Evolutionary conservation across 78 protist species (phyloP), one percentile per base, ranked within the genome.

Genomic region (Bodo saltans): DNA sequence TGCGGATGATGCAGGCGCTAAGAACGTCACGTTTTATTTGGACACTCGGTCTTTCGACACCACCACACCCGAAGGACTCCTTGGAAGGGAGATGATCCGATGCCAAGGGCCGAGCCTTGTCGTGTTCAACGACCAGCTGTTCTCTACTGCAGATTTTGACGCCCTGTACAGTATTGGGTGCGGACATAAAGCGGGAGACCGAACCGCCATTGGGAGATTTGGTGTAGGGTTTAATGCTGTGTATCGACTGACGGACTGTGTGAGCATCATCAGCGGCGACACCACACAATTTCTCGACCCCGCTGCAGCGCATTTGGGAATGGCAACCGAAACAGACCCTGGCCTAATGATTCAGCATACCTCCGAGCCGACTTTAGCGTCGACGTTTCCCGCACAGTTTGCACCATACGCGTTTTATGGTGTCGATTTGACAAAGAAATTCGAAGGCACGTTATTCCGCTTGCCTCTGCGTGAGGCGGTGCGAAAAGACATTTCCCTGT

Each of bases 151-250:
- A 38, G 92, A 91, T 52, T 28, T 79, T 30, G 71, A 75, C 32
- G 17, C 74, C 29, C 70, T 90, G 33, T 69, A 42, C 47, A 3
- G 39, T 40, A 11, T 90, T 28, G 89, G 88, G 0, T 53, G 29
- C 68, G 17, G 52, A 21, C 1, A 0, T 52, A 89, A 89, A 79
- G 8, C 42, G 71, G 75, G 27, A 0, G 0, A 1, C 28, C 37
- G 0, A 0, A 1, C 42, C 26, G 42, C 1, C 53, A 83, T 3
- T 11, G 92, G 91, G 53, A 28, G 84, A 0, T 91, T 88, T 30
- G 94, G 92, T 17, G 30, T 91, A 29, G 94, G 94, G n/a, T 91
- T 91, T 85, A 53, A 68, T 72, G 37, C 89, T 12, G 85, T 85
- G 39, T 91, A 88, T 74, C 89, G 86, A 78, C 25, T 78, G 35